Evolutionary conservation across 2,329 filamentous ascomycete genomes (phyloP).

Genomic region (Teratosphaeria viscida): DNA sequence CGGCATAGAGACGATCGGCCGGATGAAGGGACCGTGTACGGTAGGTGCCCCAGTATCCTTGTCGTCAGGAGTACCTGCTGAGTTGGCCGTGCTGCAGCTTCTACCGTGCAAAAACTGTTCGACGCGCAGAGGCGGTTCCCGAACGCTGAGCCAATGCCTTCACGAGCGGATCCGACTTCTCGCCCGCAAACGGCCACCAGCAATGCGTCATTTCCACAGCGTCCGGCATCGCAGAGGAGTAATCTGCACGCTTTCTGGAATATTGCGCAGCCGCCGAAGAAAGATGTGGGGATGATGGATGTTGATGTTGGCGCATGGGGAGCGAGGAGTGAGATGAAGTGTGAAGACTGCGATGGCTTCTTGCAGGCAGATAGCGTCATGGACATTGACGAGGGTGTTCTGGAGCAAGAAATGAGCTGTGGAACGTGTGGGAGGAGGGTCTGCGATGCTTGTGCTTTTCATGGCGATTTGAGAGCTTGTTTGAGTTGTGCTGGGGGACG

Average conservation of each 20-base stretch:
- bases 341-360: constrained; percentile 35
- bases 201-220: constrained; percentile 8
- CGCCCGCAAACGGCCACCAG: constrained; percentile 3
- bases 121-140: constrained; percentile 29
- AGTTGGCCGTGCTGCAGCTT: constrained; percentile 26
- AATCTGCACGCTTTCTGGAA: constrained; percentile 41
- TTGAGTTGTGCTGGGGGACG: constrained; percentile 27
- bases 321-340: constrained; percentile 16
- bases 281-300: neutral
- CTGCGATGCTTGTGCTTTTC: constrained; percentile 34
- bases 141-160: constrained; percentile 12
- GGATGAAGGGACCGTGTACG: constrained; percentile 44
- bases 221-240: constrained; percentile 26
- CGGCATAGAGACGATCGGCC: constrained; percentile 48
- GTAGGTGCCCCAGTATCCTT: constrained; percentile 28
- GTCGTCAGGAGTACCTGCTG: constrained; percentile 11
- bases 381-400: constrained; percentile 23
- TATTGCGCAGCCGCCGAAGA: constrained; percentile 16
- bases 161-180: constrained; percentile 6
- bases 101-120: constrained; percentile 36
- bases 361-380: constrained; percentile 25
- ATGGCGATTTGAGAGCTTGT: constrained; percentile 28
- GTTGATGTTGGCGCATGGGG: neutral
- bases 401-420: constrained; percentile 27
- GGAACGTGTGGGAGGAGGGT: constrained; percentile 29